phyloP scores from a whole-genome alignment of 768 basidiomycete species.

The Boletus sensibilis region DNA sequence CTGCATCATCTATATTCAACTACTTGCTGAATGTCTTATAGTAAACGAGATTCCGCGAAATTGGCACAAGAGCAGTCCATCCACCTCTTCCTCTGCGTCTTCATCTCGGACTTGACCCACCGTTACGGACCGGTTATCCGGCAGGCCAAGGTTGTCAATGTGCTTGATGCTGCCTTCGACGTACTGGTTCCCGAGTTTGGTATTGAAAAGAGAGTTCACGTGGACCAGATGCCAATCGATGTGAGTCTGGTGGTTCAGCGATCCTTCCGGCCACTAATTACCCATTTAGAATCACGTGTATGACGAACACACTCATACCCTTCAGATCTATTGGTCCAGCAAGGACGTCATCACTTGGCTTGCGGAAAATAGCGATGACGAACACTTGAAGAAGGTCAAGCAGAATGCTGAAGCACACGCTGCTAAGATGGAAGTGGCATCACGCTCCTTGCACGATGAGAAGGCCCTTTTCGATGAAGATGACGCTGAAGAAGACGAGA shows the following conservation, averaged over 20 bases:
- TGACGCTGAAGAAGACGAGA: constrained; percentile 77
- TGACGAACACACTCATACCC: constrained; percentile 89
- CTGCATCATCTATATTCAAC: neutral
- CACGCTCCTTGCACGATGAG: constrained; percentile 83
- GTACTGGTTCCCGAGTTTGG: constrained; percentile 96
- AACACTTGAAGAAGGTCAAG: constrained; percentile 92
- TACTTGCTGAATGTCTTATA: constrained; percentile 31
- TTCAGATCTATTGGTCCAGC: constrained; percentile 95
- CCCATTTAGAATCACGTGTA: constrained; percentile 81
- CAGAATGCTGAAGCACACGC: constrained; percentile 90
- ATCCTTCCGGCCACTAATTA: constrained; percentile 17
- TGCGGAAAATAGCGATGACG: constrained; percentile 93
- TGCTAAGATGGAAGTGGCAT: constrained; percentile 86
- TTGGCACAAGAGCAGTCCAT: constrained; percentile 96
- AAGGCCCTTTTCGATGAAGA: constrained; percentile 88
- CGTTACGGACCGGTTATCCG: constrained; percentile 95
- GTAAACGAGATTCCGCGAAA: constrained; percentile 86
- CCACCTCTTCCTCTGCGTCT: constrained; percentile 91
- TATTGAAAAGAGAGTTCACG: constrained; percentile 98
- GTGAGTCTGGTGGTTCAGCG: constrained; percentile 43
- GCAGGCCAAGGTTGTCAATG: constrained; percentile 91
- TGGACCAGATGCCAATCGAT: constrained; percentile 98
- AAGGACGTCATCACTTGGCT: constrained; percentile 94
- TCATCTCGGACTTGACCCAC: constrained; percentile 91
- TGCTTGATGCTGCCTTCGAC: constrained; percentile 97